Base-by-base conservation (phyloP, 306 rosid species). In the Lathyrus oleraceus region DNA sequence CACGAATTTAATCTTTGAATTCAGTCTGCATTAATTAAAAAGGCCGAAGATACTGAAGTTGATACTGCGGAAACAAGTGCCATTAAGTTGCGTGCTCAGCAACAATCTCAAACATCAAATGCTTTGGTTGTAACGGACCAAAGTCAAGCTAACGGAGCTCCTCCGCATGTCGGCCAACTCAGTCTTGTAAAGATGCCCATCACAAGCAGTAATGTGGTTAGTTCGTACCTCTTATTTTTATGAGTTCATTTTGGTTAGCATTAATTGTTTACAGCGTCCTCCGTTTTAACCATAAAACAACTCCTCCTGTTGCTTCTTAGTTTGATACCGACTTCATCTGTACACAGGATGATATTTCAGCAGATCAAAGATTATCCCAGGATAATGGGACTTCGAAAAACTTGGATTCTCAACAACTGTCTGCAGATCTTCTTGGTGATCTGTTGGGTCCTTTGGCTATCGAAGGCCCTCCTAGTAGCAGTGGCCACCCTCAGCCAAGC, bases 61-160 rank as follows among this genome's bases (percentile, higher is more conserved):
- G 99, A 95, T 79, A 83, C 97, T 35, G 99, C 96, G 0, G 99
- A 95, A 82, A 95, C 82, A 85, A 95, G 99, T 86, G 96, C 99
- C 73, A 79, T 91, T 70, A 91, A 82, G 85, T 72, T 86, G 86
- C 87, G 97, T 28, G 70, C 97, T 71, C 95, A 82, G 77, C 99
- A 95, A 79, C 97, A 61, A 69, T 68, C 81, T 60, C 86, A 88
- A 86, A 43, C 82, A 54, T 95, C 99, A 81, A 91, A 77, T 80
- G 99, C 95, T 76, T 89, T 95, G 80, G 99, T 91, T 77, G 92
- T 95, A 70, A 83, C 96, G 0, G 96, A 94, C 63, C 92, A 89
- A 70, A 85, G 73, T 63, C 85, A 86, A 73, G 79, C 84, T 38
- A 91, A 87, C 49, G 99, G 92, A 62, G 76, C 83, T 67, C 90